phyloP scores from a whole-genome alignment of 1,139 yeast species.

The Arxiozyma slooffiae region DNA sequence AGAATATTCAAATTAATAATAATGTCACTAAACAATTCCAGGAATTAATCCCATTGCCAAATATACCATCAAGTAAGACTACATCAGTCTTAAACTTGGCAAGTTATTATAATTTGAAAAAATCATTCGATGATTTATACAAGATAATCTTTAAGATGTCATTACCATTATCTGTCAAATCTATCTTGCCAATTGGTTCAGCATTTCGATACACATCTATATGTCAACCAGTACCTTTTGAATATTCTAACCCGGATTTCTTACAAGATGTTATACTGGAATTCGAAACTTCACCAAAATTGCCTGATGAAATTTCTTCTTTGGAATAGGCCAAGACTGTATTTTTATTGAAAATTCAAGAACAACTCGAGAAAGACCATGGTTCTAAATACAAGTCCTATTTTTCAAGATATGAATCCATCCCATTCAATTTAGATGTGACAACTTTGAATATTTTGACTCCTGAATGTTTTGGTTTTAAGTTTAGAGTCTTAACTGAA shows the following conservation, averaged over 20 bases:
- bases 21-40: slow-evolving; percentile 38
- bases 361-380: slow-evolving; percentile 38
- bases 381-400: slow-evolving; percentile 48
- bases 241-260: slow-evolving; percentile 65
- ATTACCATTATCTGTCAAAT: slow-evolving; percentile 63
- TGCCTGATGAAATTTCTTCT: slow-evolving; percentile 90
- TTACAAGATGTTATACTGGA: slow-evolving; percentile 74
- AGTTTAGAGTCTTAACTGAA: slow-evolving; percentile 63
- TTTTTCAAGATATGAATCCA: slow-evolving; percentile 52
- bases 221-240: slow-evolving; percentile 75
- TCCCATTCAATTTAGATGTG: slow-evolving; percentile 56
- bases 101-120: slow-evolving; percentile 48
- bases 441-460: slow-evolving; percentile 57
- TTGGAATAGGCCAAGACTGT: slow-evolving; percentile 87
- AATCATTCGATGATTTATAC: slow-evolving; percentile 58
- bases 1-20: slow-evolving; percentile 36
- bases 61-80: slow-evolving; percentile 45
- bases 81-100: slow-evolving; percentile 44
- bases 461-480: slow-evolving; percentile 83
- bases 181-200: slow-evolving; percentile 63
- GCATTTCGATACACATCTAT: slow-evolving; percentile 66
- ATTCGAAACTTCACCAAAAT: slow-evolving; percentile 79
- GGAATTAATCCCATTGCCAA: slow-evolving; percentile 48
- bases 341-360: slow-evolving; percentile 64
- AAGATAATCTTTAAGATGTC: slow-evolving; percentile 39